Base-by-base conservation (phyloP, 345 rosid genomes). In the Moricandia moricandioides region DNA sequence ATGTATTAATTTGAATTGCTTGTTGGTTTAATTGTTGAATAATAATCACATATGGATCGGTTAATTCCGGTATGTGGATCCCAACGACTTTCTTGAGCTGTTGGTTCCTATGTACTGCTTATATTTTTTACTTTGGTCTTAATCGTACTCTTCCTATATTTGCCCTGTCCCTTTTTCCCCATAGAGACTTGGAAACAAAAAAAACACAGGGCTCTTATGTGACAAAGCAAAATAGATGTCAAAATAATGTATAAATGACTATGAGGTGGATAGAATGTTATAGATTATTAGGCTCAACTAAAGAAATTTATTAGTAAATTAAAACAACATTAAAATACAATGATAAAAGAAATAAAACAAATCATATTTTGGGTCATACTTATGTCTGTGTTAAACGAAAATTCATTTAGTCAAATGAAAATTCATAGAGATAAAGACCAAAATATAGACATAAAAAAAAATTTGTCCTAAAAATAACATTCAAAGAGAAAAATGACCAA, bases 11-110 rank as follows among this genome's bases (percentile, higher is more conserved):
- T 37, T 61, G 24, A 52, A 51, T 2, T 52, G 24, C 31, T 45
- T 59, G 5, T 35, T 73, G 70, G 62, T 65, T 37, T 64, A 39
- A 27, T 27, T 39, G 52, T 61, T 35, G 45, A 68, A 10, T 35
- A 35, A 8, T 60, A 61, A 57, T 68, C 30, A 37, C 11, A 52
- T 24, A 24, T 61, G 34, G 69, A 62, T 51, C 35, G 71, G 71
- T 73, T 65, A 55, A 65, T 27, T 73, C 65, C 65, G 24, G 65
- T 65, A 24, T 13, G 31, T 37, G 56, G n/a, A 47, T 54, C 54
- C 33, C 77, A 64, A 63, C 31, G 39, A 74, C 78, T 74, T 47
- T 43, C 47, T 8, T 57, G 8, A 13, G 65, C 59, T 43, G 40
- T 40, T 37, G 1, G 66, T 73, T 29, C 58, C 5, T 8, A 4